Conservation (phyloP, 2,329 filamentous ascomycete species). For the Diaporthe humulicola region DNA sequence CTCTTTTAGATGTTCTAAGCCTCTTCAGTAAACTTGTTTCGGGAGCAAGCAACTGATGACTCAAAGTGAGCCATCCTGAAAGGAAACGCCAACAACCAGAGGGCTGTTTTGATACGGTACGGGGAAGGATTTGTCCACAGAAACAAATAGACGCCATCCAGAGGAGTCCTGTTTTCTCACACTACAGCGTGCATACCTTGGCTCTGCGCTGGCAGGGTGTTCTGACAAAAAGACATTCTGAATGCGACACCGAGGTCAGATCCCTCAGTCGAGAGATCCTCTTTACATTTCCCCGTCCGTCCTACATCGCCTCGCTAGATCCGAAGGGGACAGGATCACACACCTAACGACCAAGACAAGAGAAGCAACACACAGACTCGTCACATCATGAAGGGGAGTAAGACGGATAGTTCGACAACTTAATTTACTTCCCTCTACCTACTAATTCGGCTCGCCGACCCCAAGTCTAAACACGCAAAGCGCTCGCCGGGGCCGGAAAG, state of each 20-base stretch:
- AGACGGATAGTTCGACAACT: neutral
- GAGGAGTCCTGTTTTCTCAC: neutral
- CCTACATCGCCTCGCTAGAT: too few relatives aligned
- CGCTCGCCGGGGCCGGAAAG: slow-evolving; percentile 1
- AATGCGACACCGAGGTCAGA: neutral
- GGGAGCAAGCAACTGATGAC: neutral
- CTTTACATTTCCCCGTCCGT: neutral
- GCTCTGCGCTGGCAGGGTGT: neutral
- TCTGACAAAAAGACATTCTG: too few relatives aligned
- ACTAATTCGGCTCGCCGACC: slow-evolving; percentile 15
- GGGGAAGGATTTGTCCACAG: too few relatives aligned
- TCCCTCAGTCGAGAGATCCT: too few relatives aligned
- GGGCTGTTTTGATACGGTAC: too few relatives aligned
- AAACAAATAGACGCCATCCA: neutral
- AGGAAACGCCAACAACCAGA: neutral
- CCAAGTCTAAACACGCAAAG: neutral
- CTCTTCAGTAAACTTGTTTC: neutral
- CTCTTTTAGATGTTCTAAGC: neutral
- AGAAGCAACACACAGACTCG: neutral
- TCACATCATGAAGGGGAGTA: neutral
- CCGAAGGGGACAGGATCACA: too few relatives aligned
- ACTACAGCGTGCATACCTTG: neutral
- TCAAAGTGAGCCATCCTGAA: neutral
- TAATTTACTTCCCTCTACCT: neutral
- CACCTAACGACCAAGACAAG: neutral